phyloP scores from a whole-genome alignment of 768 basidiomycete genomes.

The Vararia minispora region DNA sequence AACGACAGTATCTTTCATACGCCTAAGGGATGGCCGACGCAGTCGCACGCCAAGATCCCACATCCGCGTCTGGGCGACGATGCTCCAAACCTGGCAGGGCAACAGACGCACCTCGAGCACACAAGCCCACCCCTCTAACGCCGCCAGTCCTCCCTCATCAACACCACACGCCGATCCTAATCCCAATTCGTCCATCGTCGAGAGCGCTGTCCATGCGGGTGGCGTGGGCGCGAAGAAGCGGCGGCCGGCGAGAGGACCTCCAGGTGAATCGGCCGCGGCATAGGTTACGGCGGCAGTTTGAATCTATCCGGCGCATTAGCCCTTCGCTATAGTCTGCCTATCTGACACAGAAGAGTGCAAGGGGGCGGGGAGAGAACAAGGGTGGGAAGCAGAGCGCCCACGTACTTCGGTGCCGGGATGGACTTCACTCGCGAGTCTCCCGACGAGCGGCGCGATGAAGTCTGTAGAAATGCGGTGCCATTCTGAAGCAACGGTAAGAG shows the following conservation, averaged over 20 bases:
- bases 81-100: no score
- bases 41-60: no score
- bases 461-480: constrained; percentile 9
- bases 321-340: no score
- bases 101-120: constrained; percentile 12
- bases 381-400: neutral
- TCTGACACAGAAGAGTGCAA: constrained; percentile 8
- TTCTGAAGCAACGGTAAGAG: constrained; percentile 8
- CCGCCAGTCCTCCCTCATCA: constrained; percentile 16
- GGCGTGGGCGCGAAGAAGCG: constrained; percentile 12
- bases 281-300: constrained; percentile 18
- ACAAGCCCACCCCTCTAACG: constrained; percentile 13
- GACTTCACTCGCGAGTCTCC: constrained; percentile 9
- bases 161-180: constrained; percentile 16
- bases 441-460: constrained; percentile 8
- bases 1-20: no score
- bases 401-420: constrained; percentile 3
- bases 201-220: constrained; percentile 8
- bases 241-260: constrained; percentile 13
- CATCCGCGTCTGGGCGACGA: no score
- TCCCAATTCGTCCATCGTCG: constrained; percentile 7
- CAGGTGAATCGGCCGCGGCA: constrained; percentile 10
- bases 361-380: neutral
- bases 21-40: no score
- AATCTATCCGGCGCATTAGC: no score